phyloP scores from a whole-genome alignment of 179 eudicot genomes.

The Drosera spatulata region DNA sequence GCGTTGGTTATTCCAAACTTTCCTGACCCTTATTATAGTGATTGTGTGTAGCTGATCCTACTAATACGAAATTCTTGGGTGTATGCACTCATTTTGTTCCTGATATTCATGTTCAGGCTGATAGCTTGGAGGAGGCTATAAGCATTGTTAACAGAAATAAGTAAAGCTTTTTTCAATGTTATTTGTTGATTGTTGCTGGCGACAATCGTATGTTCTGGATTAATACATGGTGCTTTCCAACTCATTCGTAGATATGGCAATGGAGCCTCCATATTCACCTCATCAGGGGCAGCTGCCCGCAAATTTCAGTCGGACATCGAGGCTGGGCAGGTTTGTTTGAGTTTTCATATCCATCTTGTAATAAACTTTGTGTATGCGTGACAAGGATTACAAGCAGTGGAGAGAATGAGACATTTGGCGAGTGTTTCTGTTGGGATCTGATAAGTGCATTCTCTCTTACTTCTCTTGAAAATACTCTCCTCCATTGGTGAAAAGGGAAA shows the following conservation, averaged over 20 bases:
- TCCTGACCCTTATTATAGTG: background rate
- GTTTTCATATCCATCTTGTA: background rate
- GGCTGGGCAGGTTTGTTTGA: constrained; percentile 46
- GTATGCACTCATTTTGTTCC: background rate
- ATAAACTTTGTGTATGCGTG: background rate
- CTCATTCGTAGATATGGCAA: constrained; percentile 36
- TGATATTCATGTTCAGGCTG: constrained; percentile 11
- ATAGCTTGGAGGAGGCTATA: constrained; percentile 69
- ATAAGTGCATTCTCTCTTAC: no score
- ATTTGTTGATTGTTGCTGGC: background rate
- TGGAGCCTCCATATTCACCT: constrained; percentile 76
- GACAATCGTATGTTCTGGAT: background rate
- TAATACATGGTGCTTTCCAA: background rate
- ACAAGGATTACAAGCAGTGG: background rate
- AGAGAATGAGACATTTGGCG: background rate
- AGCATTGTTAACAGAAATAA: constrained; percentile 46
- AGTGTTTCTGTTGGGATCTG: no score
- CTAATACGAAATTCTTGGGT: background rate
- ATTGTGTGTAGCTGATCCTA: background rate
- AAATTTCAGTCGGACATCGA: constrained; percentile 69
- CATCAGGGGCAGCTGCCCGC: constrained; percentile 60
- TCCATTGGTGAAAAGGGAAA: no score
- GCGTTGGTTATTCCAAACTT: background rate
- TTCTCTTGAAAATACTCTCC: no score
- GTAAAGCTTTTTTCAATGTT: constrained; percentile 13